Evolutionary conservation across 305 asterid genomes (phyloP), one percentile per base, ranked within the genome.

Genomic region (Salvia sclarea): DNA sequence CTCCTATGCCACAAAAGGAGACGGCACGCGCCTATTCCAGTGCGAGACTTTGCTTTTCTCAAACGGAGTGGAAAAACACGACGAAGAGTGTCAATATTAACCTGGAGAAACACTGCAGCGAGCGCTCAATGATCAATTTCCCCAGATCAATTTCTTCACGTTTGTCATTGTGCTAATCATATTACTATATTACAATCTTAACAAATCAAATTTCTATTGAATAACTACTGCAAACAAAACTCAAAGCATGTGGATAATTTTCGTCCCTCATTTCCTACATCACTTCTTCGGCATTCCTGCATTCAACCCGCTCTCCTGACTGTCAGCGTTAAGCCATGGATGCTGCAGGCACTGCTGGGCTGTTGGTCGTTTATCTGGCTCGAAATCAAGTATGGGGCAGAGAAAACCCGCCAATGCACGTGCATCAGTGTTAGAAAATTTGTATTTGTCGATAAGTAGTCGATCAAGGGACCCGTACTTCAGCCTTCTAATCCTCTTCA

Each of bases 401-500:
- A 92, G 91, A 77, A 92, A 92, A 30, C 75, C 79, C 0, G 88
- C 70, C 41, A 92, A 84, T 49, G 80, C 95, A 31, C 77, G 84
- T 65, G 96, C 98, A 76, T 88, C 96, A 21, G 65, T 55, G 6
- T 77, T 84, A 12, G 83, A 75, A 43, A 90, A 81, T 55, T 86
- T 88, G 70, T 66, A 84, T 75, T 86, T 92, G 60, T 90, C 96
- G 57, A 84, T 76, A 25, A 92, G 95, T 38, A 88, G 63, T 60
- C 90, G 87, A 76, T 88, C 89, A 18, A 92, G 87, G 49, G 93
- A 54, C 62, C 77, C 78, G 71, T 77, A 81, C 77, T 92, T 92
- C 37, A 92, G 83, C 81, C 98, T 88, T 48, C 96, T 76, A 73
- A 92, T 92, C 84, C 98, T 90, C 87, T 90, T 92, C 75, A 92